phyloP scores from a whole-genome alignment of 495 filamentous ascomycete species.

The Aspergillus homomorphus region DNA sequence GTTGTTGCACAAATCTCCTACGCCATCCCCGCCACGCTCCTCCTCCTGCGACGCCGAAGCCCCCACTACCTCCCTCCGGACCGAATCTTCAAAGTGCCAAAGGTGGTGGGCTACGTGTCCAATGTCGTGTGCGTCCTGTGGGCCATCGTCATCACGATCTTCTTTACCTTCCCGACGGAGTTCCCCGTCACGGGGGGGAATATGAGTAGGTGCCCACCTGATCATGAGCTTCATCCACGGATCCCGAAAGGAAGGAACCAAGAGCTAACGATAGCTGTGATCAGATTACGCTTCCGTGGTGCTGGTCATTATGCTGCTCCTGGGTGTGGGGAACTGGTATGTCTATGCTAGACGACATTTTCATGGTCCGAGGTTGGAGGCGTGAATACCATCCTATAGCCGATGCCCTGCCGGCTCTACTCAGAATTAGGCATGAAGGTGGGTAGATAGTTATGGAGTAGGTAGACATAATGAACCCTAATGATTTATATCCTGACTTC shows the following conservation, averaged over 20 bases:
- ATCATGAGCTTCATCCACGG: too few species aligned
- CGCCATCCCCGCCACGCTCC: conserved; percentile 23
- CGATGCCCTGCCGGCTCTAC: too few species aligned
- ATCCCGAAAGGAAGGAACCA: too few species aligned
- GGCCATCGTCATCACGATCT: conserved; percentile 22
- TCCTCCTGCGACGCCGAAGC: conserved; percentile 18
- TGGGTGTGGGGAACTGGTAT: conserved; percentile 28
- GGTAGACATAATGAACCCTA: too few species aligned
- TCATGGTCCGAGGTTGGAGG: conserved; percentile 30
- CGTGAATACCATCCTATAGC: background rate
- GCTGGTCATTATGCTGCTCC: conserved; percentile 25
- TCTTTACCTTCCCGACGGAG: conserved; percentile 25
- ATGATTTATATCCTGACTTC: too few species aligned
- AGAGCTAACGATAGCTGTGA: too few species aligned
- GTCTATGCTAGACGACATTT: conserved; percentile 28
- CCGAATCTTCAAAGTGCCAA: conserved; percentile 18
- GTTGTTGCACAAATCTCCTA: conserved; percentile 29
- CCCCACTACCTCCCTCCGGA: conserved; percentile 16
- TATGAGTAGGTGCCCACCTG: conserved; percentile 25
- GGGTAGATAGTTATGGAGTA: too few species aligned
- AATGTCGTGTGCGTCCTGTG: conserved; percentile 19
- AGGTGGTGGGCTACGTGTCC: conserved; percentile 17
- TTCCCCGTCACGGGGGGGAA: conserved; percentile 23
- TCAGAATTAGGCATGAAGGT: too few species aligned
- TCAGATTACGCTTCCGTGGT: conserved; percentile 34